Evolutionary conservation across 2,329 filamentous ascomycete species (phyloP), one percentile per base, ranked within the genome.

Genomic region (Fusarium sp.): DNA sequence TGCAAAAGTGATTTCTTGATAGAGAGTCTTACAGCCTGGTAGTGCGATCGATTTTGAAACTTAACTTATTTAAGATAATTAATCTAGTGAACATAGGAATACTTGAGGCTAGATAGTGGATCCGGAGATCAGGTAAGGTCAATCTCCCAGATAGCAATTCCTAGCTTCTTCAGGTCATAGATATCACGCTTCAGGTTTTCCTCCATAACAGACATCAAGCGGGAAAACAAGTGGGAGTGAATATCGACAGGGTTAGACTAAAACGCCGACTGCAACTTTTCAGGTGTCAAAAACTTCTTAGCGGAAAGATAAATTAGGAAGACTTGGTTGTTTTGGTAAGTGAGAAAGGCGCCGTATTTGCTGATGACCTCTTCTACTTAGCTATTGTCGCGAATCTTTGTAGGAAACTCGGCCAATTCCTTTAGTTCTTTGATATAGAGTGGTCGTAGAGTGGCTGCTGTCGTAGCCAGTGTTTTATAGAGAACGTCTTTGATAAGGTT

Each of bases 371-470:
- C 40, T 8, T 45, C 20, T 9, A 45, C 40, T 16, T 45, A 20
- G 40, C 40, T 45, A 3, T 0, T 25, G 20, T 9, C 6, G 20
- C 1, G 0, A 14, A 45, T 22, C 0, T 45, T 8, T 5, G 0
- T 11, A 8, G 40, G n/a, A 6, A 45, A 45, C 0, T 2, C 40
- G 11, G n/a, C 40, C 40, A 45, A 45, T 4, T 45, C 40, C 20
- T 45, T 45, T 7, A 45, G 40, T 16, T 45, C 40, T 0, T 45
- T 20, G 20, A 45, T 16, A 5, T 45, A 16, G 13, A 45, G 20
- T 25, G 40, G 40, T 0, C 40, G 40, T 5, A 45, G 40, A 25
- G 40, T 20, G 20, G 20, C 40, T 9, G 13, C 2, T 25, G 13
- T 14, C 2, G 13, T 45, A 0, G 13, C 40, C 9, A 45, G 40